Evolutionary conservation across 1,284 basidiomycete species (phyloP).

Genomic region (Trichosporon asahii): DNA sequence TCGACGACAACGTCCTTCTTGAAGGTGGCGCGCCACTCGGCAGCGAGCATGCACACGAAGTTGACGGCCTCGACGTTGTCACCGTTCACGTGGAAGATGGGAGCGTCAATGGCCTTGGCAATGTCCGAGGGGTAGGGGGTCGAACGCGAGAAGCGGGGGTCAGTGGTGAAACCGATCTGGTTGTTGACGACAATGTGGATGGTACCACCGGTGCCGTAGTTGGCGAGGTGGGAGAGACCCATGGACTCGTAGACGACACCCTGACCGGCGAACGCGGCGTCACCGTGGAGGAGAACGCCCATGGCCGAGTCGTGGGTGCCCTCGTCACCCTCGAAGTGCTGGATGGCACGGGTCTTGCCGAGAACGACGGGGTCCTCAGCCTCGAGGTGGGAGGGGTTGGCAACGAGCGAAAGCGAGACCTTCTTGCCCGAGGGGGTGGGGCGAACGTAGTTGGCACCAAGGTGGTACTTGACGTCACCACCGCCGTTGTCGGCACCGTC

Average conservation of each 20-base stretch:
- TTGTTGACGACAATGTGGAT: slow-evolving; percentile 99
- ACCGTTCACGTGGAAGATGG: slow-evolving; percentile 99
- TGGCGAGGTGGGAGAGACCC: slow-evolving; percentile 94
- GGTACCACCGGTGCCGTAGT: slow-evolving; percentile 96
- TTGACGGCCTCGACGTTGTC: slow-evolving; percentile 98
- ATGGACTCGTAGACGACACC: slow-evolving; percentile 99
- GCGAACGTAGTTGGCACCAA: slow-evolving; percentile 97
- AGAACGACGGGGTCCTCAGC: slow-evolving; percentile 97
- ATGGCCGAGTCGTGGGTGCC: slow-evolving; percentile 74
- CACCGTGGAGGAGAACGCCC: slow-evolving; percentile 94
- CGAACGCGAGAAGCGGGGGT: slow-evolving; percentile 94
- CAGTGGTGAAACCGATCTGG: slow-evolving; percentile 99
- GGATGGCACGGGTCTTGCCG: slow-evolving; percentile 94
- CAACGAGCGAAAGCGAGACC: slow-evolving; percentile 93
- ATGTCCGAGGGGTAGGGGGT: slow-evolving; percentile 99
- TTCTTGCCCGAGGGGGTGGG: slow-evolving; percentile 98
- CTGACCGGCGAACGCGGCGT: slow-evolving; percentile 98
- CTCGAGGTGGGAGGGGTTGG: slow-evolving; percentile 85
- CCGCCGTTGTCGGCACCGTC: slow-evolving; percentile 72
- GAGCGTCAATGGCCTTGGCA: slow-evolving; percentile 96
- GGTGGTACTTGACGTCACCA: slow-evolving; percentile 98
- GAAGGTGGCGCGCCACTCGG: slow-evolving; percentile 96
- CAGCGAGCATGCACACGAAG: slow-evolving; percentile 95
- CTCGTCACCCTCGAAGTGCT: slow-evolving; percentile 90
- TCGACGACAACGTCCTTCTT: slow-evolving; percentile 99